A percentile compares a stretch with the other conserved stretches of the same genome.
These are phyloP conservation scores for Lentinula novae-zelandiae DNA, from an alignment of 1,284 basidiomycete species.

Conservation along the genomic window DNA sequence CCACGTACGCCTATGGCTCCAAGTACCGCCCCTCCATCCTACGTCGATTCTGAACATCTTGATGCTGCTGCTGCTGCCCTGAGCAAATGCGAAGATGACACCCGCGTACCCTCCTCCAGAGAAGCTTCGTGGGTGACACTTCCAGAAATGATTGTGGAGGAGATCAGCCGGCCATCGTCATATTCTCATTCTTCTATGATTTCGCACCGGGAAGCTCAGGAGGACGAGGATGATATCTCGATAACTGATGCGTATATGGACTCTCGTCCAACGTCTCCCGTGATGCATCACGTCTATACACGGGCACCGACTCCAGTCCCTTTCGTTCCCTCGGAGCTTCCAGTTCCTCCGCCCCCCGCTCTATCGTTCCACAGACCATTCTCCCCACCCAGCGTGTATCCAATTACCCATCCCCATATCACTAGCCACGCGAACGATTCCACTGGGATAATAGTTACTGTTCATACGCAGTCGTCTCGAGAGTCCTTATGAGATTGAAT, in stretches of 20 bases:
- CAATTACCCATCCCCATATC: neutral
- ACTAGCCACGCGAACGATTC: neutral
- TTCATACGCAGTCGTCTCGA: neutral
- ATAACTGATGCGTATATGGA: conserved; percentile 7
- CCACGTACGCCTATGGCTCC: neutral
- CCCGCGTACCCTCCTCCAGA: neutral
- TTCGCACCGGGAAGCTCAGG: neutral
- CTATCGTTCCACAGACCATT: neutral
- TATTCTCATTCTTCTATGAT: neutral
- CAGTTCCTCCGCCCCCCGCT: neutral
- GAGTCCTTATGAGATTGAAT: neutral
- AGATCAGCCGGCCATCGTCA: neutral
- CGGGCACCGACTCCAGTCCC: neutral
- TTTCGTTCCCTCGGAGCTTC: neutral
- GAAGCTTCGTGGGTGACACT: neutral
- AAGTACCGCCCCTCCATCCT: neutral
- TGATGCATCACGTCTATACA: neutral
- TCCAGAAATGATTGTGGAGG: neutral
- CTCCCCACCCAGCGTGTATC: neutral
- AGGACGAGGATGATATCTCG: neutral
- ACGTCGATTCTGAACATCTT: neutral
- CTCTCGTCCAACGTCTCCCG: neutral
- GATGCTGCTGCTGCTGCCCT: neutral
- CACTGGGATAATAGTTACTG: neutral
- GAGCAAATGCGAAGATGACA: neutral